These are phyloP conservation scores for Annulohypoxylon bovei DNA, from an alignment of 495 filamentous ascomycete species.

Conservation along the genomic window DNA sequence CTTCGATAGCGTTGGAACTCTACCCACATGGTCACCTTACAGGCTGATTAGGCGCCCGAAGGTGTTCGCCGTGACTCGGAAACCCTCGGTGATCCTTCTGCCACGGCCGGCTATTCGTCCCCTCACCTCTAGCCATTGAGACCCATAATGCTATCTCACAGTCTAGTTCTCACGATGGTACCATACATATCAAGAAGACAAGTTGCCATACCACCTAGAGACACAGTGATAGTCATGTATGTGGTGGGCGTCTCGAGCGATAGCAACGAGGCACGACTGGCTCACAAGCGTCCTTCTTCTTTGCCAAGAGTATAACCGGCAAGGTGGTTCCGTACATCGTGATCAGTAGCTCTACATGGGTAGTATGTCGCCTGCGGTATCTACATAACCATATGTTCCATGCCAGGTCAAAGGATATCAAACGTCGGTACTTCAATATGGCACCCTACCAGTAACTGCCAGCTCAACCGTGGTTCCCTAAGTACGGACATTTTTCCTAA, in stretches of 20 bases:
- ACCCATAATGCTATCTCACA: not conserved
- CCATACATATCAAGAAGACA: not conserved
- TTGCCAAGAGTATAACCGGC: not conserved
- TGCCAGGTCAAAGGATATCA: not conserved
- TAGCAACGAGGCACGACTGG: not conserved
- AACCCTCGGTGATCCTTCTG: not conserved
- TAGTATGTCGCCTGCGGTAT: not conserved
- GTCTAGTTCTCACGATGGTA: not conserved
- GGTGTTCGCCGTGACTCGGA: not conserved
- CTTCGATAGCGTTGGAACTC: not conserved
- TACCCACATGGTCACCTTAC: conserved; percentile 2
- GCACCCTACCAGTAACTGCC: too few relatives aligned
- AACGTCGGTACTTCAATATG: not conserved
- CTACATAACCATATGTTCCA: not conserved
- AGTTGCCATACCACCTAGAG: not conserved
- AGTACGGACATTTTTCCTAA: not conserved
- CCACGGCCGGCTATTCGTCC: not conserved
- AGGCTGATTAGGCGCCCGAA: not conserved
- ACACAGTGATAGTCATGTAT: not conserved
- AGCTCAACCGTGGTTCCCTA: not conserved
- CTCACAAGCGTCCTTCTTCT: not conserved
- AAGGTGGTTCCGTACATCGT: not conserved
- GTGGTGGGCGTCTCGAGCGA: not conserved
- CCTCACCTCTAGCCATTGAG: not conserved
- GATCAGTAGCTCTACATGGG: not conserved